Evolutionary conservation across 441 rosid species (phyloP).

Genomic region (Mallotus japonicus): DNA sequence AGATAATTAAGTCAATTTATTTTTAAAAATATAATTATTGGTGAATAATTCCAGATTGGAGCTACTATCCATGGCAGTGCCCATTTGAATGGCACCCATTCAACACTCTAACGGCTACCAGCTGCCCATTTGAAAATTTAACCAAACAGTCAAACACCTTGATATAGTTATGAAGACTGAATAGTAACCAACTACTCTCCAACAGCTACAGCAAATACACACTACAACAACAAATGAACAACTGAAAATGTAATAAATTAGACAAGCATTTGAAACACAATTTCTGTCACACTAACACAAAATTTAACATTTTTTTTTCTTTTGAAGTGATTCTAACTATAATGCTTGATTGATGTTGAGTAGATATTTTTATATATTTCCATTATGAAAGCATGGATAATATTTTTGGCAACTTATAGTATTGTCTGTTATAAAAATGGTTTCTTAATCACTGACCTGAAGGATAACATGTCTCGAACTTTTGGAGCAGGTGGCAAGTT

Average conservation of each 20-base stretch:
- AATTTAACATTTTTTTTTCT: background rate
- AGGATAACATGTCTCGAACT: slow-evolving; percentile 90
- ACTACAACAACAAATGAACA: slow-evolving; percentile 11
- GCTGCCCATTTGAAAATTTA: no score
- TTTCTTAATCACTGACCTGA: slow-evolving; percentile 54
- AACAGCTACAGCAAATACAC: background rate
- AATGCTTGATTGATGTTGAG: background rate
- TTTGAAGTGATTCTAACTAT: background rate
- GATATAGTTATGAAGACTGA: no score
- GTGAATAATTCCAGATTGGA: no score
- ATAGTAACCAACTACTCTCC: no score
- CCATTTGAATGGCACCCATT: no score
- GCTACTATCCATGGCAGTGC: no score
- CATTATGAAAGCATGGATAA: background rate
- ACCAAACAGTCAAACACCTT: no score
- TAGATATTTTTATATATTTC: background rate
- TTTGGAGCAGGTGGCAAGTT: slow-evolving; percentile 89
- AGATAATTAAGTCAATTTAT: no score
- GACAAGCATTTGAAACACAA: slow-evolving; percentile 1
- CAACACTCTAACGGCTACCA: no score
- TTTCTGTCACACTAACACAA: background rate
- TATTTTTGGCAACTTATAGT: background rate
- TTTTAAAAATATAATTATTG: no score
- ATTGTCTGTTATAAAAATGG: background rate
- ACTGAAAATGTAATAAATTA: slow-evolving; percentile 3